A percentile compares a stretch with the other conserved stretches of the same genome.
Evolutionary conservation across 1,139 yeast genomes (phyloP).

Genomic region (Blastobotrys proliferans): DNA sequence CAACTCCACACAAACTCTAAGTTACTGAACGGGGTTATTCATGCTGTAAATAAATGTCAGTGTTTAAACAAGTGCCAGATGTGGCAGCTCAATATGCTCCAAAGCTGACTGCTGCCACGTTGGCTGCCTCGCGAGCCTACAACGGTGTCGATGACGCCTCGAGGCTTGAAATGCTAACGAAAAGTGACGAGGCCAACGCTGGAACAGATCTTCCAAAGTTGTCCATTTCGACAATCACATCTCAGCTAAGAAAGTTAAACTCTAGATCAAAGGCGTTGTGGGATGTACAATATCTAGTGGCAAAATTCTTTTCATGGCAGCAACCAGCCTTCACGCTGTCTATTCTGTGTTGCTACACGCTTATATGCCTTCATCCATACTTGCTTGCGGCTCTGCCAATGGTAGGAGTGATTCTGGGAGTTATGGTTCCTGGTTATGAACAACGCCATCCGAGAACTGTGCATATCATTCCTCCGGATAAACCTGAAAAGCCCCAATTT

Average conservation of each 20-base stretch:
- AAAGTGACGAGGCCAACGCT: conserved; percentile 10
- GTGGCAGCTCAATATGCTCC: conserved; percentile 9
- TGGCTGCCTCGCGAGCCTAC: conserved; percentile 8
- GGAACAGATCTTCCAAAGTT: conserved; percentile 14
- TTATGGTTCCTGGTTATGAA: conserved; percentile 68
- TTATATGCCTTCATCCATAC: conserved; percentile 58
- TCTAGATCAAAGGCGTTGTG: conserved; percentile 21
- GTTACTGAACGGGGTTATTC: no score
- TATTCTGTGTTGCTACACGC: conserved; percentile 31
- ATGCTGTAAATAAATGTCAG: no score
- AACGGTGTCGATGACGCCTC: conserved; percentile 6
- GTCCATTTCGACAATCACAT: conserved; percentile 18
- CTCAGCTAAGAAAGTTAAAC: conserved; percentile 18
- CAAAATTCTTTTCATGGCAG: conserved; percentile 30
- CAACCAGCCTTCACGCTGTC: conserved; percentile 36
- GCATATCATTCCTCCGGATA: conserved; percentile 11
- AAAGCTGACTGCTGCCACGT: conserved; percentile 5
- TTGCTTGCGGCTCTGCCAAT: conserved; percentile 63
- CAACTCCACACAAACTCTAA: no score
- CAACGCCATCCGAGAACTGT: conserved; percentile 51
- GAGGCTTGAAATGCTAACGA: conserved; percentile 7
- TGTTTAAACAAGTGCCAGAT: conserved; percentile 4
- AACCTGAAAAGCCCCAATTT: conserved; percentile 15
- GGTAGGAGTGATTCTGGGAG: conserved; percentile 49
- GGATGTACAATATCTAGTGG: conserved; percentile 24